These are phyloP conservation scores for Neonectria coccinea DNA, from an alignment of 2,329 filamentous ascomycete species.

Conservation along the genomic window DNA sequence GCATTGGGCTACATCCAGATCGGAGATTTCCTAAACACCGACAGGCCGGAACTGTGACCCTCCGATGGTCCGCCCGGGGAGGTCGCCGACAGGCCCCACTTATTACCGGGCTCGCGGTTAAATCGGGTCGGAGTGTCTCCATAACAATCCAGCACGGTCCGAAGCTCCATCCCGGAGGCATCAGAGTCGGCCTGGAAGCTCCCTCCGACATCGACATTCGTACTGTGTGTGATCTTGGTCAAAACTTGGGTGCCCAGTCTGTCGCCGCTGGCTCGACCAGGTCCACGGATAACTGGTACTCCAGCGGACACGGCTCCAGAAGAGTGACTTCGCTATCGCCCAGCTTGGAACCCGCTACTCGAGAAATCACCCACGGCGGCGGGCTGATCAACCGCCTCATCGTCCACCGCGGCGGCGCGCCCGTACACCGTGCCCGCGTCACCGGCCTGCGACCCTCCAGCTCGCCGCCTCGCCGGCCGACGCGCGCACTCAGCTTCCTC, in stretches of 20 bases:
- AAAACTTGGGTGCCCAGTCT: constrained; percentile 31
- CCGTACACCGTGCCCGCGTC: constrained; percentile 24
- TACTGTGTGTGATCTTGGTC: not conserved
- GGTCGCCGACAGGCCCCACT: not conserved
- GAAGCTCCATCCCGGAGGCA: constrained; percentile 1
- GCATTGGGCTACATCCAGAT: not conserved
- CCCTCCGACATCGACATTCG: not conserved
- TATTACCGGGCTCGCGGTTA: not conserved
- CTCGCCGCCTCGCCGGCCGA: constrained; percentile 9
- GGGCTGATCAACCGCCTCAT: constrained; percentile 25
- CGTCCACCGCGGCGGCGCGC: constrained; percentile 34
- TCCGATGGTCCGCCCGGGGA: not conserved
- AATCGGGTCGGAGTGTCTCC: not conserved
- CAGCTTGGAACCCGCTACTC: constrained; percentile 2
- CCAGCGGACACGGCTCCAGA: constrained; percentile 27
- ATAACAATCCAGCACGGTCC: not conserved
- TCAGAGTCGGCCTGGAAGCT: not conserved
- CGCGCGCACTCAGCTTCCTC: constrained; percentile 9
- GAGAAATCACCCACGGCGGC: constrained; percentile 7
- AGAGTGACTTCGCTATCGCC: constrained; percentile 25
- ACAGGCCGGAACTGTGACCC: not conserved
- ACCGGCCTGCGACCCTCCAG: constrained; percentile 9
- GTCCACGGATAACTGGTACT: constrained; percentile 32
- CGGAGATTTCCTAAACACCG: not conserved
- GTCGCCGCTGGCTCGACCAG: constrained; percentile 29